Base-by-base conservation (phyloP, 2,329 filamentous ascomycete genomes). In the Botrytis cinerea region DNA sequence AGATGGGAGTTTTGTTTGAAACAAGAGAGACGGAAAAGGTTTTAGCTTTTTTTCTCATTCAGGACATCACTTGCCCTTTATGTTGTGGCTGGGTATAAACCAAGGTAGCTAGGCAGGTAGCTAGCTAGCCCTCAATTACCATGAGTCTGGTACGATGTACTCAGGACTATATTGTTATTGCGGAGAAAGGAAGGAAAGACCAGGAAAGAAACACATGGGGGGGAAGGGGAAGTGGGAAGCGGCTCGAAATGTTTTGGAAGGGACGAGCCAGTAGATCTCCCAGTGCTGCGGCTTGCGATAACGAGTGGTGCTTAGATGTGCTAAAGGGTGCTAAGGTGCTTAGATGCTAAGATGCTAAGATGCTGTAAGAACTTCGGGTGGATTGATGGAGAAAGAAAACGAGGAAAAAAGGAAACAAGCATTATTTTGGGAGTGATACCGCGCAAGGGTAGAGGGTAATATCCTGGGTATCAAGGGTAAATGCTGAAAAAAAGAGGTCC, bases 381-480 rank as follows among this genome's bases (percentile, higher is more conserved):
- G 25, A 40, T 28, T 38, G 38, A 35, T 40, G 22, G 22, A 35
- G 32, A 12, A 61, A 40, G 32, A n/a, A 18, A 54, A 35, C 9
- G 38, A 60, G 2, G 25, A 12, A 61, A 32, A 32, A 63, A 63
- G 45, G 63, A 67, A 67, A 67, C 63, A 51, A 40, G 46, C 46
- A 67, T 67, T 67, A 67, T 67, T 51, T 51, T 14, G 38, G n/a
- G 63, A 51, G 63, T 67, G 46, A 67, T 67, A 22, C 64, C 54
- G 32, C 46, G 46, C 64, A 67, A 67, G 64, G 64, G 18, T 67
- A 28, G 20, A 51, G 32, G 45, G 63, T 51, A 38, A n/a, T 38
- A 14, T 62, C 51, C 22, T 40, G 48, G 48, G 48, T n/a, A 54
- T 54, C 25, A 16, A 54, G 60, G 60, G 35, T n/a, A 40, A n/a